phyloP scores from a whole-genome alignment of 805 yeast genomes.

The Yarrowia bubula region DNA sequence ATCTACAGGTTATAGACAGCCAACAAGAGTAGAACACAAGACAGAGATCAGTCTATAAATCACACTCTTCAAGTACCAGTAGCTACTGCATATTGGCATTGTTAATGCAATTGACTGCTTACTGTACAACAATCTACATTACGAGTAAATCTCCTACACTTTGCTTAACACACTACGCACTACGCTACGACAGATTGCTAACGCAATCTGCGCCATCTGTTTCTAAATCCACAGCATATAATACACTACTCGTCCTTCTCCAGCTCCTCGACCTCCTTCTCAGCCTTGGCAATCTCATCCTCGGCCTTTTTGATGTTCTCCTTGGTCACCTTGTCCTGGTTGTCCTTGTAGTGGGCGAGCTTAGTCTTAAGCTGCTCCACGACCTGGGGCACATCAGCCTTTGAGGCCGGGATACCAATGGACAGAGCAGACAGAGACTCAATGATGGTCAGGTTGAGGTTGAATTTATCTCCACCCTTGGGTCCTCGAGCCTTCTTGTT shows the following conservation, averaged over 20 bases:
- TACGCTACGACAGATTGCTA: no score
- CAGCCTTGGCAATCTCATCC: slow-evolving; percentile 68
- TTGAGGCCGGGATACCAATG: slow-evolving; percentile 72
- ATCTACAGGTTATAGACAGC: no score
- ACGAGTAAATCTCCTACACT: no score
- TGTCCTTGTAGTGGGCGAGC: slow-evolving; percentile 60
- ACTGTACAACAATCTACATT: no score
- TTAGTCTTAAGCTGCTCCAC: slow-evolving; percentile 69
- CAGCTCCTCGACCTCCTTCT: slow-evolving; percentile 42
- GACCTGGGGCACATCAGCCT: slow-evolving; percentile 66
- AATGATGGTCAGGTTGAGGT: slow-evolving; percentile 77
- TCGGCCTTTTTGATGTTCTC: slow-evolving; percentile 73
- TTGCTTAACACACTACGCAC: no score
- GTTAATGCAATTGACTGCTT: no score
- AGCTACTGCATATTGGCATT: no score
- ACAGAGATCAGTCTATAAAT: no score
- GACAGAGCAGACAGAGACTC: slow-evolving; percentile 72
- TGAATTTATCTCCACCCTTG: slow-evolving; percentile 49
- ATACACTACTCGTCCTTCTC: neutral
- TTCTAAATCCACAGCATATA: no score
- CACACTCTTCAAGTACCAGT: no score
- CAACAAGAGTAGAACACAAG: no score
- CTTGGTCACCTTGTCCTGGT: slow-evolving; percentile 79
- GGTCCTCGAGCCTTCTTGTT: slow-evolving; percentile 47
- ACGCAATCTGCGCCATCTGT: no score